phyloP scores from a whole-genome alignment of 371 early-diverging fungal genomes.

The Mucor mucedo region DNA sequence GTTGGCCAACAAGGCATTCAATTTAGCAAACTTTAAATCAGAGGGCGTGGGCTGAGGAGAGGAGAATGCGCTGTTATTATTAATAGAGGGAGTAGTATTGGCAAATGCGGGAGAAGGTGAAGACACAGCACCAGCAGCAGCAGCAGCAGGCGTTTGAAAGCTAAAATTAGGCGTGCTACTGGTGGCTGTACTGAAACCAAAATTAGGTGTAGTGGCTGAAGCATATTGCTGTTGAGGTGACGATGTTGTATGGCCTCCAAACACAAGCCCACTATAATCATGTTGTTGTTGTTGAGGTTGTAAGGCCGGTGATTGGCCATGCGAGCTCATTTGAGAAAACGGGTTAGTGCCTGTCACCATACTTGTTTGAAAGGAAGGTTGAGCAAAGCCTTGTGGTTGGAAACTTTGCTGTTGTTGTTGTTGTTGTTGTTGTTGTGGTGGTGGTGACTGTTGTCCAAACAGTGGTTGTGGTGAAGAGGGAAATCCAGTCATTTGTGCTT shows the following conservation, averaged over 20 bases:
- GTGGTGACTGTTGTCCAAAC: conserved; percentile 5
- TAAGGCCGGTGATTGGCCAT: conserved; percentile 1
- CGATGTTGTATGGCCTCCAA: conserved; percentile 15
- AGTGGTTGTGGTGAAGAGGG: conserved; percentile 3
- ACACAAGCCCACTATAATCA: conserved; percentile 28
- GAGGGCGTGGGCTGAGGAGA: conserved; percentile 3
- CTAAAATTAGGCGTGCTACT: conserved; percentile 12
- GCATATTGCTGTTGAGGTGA: conserved; percentile 19
- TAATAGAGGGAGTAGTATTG: conserved; percentile 3
- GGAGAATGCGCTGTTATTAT: not conserved
- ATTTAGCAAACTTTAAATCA: conserved; percentile 29
- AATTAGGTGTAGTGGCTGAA: conserved; percentile 8
- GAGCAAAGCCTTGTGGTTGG: conserved; percentile 30
- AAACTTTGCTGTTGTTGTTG: conserved; percentile 18
- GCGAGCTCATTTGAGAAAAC: conserved; percentile 23
- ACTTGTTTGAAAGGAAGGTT: conserved; percentile 21
- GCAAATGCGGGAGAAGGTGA: conserved; percentile 11
- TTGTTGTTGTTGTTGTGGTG: conserved; percentile 3
- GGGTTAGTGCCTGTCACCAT: conserved; percentile 32
- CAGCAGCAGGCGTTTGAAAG: not conserved
- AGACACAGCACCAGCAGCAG: not conserved
- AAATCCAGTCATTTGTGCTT: conserved; percentile 35
- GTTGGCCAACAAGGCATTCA: conserved; percentile 30
- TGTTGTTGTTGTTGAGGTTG: conserved; percentile 11
- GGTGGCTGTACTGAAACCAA: conserved; percentile 5